These are phyloP conservation scores for Hypericum androsaemum DNA, from an alignment of 345 rosid species.

Conservation along the genomic window DNA sequence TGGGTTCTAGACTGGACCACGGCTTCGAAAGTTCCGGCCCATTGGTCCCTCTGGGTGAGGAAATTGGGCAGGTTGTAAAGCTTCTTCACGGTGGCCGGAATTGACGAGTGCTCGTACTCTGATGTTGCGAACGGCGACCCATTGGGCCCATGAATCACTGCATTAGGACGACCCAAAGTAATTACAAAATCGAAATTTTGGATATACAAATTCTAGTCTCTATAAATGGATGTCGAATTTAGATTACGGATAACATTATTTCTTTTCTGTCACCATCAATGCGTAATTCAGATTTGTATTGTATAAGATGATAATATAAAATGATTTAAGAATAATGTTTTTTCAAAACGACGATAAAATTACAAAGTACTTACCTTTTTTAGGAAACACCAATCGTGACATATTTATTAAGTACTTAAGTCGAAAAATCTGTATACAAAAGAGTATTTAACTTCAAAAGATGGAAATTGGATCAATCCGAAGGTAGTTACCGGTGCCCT, in stretches of 20 bases:
- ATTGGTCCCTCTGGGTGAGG: constrained; percentile 72
- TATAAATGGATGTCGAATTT: no score
- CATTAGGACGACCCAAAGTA: not conserved
- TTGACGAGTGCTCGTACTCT: constrained; percentile 82
- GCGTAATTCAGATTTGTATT: no score
- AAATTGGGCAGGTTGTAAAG: constrained; percentile 53
- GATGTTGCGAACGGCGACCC: constrained; percentile 72
- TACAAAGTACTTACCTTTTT: no score
- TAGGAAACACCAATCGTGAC: no score
- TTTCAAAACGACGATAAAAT: no score
- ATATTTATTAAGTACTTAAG: no score
- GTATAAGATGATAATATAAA: no score
- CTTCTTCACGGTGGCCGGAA: constrained; percentile 86
- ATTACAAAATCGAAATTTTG: not conserved
- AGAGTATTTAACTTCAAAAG: not conserved
- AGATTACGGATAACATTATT: no score
- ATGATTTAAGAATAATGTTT: no score
- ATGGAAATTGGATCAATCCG: not conserved
- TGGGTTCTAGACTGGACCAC: constrained; percentile 40
- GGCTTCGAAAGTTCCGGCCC: constrained; percentile 83
- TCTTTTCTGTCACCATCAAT: no score
- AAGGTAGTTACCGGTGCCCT: constrained; percentile 44
- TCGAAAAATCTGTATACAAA: not conserved
- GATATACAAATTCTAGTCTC: no score
- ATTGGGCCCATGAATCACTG: constrained; percentile 83